These are phyloP conservation scores for Paramecium biaurelia DNA, from an alignment of 73 alveolate species.

Conservation along the genomic window DNA sequence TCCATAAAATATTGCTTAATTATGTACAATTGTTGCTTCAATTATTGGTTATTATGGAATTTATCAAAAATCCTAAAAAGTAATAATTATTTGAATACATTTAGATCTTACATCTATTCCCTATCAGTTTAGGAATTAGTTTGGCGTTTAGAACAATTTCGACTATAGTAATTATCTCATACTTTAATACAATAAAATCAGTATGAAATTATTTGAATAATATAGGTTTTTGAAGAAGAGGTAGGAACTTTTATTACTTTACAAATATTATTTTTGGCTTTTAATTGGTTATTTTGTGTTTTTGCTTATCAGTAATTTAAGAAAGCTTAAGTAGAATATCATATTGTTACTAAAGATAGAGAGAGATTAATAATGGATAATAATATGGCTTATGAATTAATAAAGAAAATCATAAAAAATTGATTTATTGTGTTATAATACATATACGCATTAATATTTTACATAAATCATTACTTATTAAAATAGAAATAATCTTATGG, in stretches of 20 bases:
- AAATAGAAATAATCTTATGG: conserved; percentile 18
- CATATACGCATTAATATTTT: not conserved
- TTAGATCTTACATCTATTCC: conserved; percentile 24
- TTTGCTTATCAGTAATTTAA: not conserved
- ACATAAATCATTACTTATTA: not conserved
- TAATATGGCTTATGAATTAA: conserved; percentile 55
- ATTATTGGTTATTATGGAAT: conserved; percentile 49
- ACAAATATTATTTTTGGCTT: not conserved
- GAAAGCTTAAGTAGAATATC: conserved; percentile 11
- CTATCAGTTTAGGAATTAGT: conserved; percentile 20
- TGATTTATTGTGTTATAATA: not conserved
- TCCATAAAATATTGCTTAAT: conserved; percentile 35
- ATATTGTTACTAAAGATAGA: conserved; percentile 6
- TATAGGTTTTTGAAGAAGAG: conserved; percentile 19
- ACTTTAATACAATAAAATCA: not conserved
- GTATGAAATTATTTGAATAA: not conserved
- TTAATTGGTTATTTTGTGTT: not conserved
- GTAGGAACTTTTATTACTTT: conserved; percentile 51
- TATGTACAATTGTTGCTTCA: conserved; percentile 29
- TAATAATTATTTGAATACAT: not conserved
- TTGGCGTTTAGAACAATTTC: conserved; percentile 23
- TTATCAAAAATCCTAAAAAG: conserved; percentile 37
- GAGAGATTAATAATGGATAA: conserved; percentile 45
- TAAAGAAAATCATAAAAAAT: conserved; percentile 32
- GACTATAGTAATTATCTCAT: not conserved